Conservation (phyloP, 139 green algal species). For the Tetradesmus lagerheimii region DNA sequence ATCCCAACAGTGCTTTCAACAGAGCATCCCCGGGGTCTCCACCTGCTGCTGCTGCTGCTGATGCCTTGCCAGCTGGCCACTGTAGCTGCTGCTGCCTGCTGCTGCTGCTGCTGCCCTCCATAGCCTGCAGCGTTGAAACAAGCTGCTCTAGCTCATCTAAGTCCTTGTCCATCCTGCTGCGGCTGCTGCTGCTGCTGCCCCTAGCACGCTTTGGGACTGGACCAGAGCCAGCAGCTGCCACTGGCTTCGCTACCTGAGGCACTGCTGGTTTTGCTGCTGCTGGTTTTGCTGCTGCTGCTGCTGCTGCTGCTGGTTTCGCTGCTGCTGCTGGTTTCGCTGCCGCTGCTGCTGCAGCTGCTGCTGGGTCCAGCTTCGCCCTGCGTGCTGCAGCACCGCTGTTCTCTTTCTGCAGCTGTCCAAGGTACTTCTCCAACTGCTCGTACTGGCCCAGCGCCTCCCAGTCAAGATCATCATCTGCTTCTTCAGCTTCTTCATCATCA, state of each 20-base stretch:
- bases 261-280: conserved; percentile 17
- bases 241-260: neutral
- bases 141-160: conserved; percentile 52
- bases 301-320: neutral
- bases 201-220: neutral
- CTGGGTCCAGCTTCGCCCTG: conserved; percentile 23
- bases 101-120: conserved; percentile 44
- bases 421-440: conserved; percentile 38
- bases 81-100: neutral
- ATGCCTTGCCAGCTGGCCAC: neutral
- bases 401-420: conserved; percentile 28
- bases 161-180: conserved; percentile 36
- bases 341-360: conserved; percentile 30
- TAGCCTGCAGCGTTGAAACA: conserved; percentile 53
- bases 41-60: neutral
- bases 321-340: conserved; percentile 21
- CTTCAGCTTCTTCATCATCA: too few species aligned
- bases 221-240: neutral
- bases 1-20: conserved; percentile 57
- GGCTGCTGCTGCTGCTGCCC: neutral
- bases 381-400: neutral
- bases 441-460: conserved; percentile 43
- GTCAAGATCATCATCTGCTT: conserved; percentile 42
- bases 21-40: conserved; percentile 36
- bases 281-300: conserved; percentile 39